Conservation (phyloP, 2,329 filamentous ascomycete species). For the Aspergillus thermomutatus region DNA sequence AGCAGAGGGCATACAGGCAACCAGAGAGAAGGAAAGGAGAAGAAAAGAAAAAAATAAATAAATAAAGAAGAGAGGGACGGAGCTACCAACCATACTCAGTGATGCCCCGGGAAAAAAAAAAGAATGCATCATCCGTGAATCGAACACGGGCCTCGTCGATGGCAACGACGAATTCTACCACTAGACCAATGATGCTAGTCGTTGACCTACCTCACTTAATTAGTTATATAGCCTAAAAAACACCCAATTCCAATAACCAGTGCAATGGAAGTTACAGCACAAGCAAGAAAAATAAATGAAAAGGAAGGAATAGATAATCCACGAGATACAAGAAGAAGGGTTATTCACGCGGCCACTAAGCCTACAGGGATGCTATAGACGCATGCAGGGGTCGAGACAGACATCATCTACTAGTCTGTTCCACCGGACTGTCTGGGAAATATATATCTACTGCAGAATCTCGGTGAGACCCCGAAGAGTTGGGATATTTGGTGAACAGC, state of each 20-base stretch:
- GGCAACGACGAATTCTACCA: conserved; percentile 46
- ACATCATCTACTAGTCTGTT: too few relatives aligned
- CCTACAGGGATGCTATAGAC: too few relatives aligned
- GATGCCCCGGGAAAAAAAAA: conserved; percentile 5
- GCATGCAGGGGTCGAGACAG: too few relatives aligned
- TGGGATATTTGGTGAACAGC: neutral
- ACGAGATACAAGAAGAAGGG: too few relatives aligned
- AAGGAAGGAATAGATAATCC: too few relatives aligned
- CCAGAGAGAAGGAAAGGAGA: neutral
- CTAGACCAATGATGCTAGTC: conserved; percentile 42
- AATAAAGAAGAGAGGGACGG: neutral
- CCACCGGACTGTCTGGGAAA: too few relatives aligned
- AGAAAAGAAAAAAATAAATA: neutral
- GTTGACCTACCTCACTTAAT: neutral
- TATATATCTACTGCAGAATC: too few relatives aligned
- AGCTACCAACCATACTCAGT: too few relatives aligned
- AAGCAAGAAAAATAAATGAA: too few relatives aligned
- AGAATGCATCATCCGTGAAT: conserved; percentile 42
- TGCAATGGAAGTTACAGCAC: neutral
- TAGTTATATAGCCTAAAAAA: neutral
- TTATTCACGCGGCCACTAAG: too few relatives aligned
- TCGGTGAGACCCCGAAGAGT: neutral
- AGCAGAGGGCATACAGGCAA: neutral
- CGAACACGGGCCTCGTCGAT: conserved; percentile 47
- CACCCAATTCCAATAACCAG: fast-evolving